Base-by-base conservation (phyloP, 257 asterid species). In the Solanum etuberosum region DNA sequence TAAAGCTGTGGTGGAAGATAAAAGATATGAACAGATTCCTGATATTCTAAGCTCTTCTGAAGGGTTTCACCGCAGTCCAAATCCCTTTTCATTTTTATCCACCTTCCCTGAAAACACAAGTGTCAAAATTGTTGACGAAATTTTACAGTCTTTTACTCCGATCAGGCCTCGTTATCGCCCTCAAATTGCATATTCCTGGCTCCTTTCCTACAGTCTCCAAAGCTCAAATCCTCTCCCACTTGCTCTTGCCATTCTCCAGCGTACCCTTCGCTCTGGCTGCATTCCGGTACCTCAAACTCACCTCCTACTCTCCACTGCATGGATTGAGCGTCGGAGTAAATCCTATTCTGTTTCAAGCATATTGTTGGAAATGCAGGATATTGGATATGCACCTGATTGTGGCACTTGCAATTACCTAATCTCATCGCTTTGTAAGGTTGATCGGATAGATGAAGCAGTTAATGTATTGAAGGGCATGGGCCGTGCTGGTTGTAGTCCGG, bases 351-450 rank as follows among this genome's bases (percentile, higher is more conserved):
- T 92, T 54, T 72, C 90, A 1, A 85, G 43, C 63, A 84, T 94
- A 61, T 92, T 95, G 27, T 80, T 68, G 20, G 95, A 92, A 86
- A 93, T 94, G 98, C 85, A 83, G n/a, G 87, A 92, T 2, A 88
- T 94, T 12, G 98, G 98, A 32, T 95, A 94, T 89, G 87, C 90
- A 43, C 95, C 93, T 1, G 98, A 96, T 51, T 87, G 89, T 70
- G 97, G 97, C 68, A 94, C 96, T 16, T 95, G 98, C 89, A 95
- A 92, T 77, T 94, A 92, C 86, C 93, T 97, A 25, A 93, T 95
- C 77, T 89, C 88, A 63, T 94, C 98, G 0, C 96, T 97, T 27
- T 94, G 98, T 91, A 94, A 93, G 89, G 91, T 92, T 54, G 93
- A 91, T 88, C 92, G 83, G 54, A n/a, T 91, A 38, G 88, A 83